Conservation (phyloP, 768 basidiomycete genomes). For the Suillus fuscotomentosus region DNA sequence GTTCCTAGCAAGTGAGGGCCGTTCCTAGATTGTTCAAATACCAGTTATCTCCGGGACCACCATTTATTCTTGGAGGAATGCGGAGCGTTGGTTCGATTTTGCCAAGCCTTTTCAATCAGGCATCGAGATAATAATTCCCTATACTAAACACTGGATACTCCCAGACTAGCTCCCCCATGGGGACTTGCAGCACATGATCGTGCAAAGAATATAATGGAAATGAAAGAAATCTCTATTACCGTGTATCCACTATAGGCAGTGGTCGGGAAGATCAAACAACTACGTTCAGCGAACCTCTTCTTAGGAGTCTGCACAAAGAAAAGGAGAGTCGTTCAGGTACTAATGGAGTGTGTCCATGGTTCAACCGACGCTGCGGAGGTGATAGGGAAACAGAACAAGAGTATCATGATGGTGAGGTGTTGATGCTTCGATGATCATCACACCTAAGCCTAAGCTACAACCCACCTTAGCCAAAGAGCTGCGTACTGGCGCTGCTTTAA, state of each 20-base stretch:
- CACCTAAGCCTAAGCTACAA: background rate
- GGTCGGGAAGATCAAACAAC: slow-evolving; percentile 19
- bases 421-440: background rate
- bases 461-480: background rate
- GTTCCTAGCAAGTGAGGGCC: no score
- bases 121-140: slow-evolving; percentile 10
- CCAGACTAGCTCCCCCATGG: slow-evolving; percentile 25
- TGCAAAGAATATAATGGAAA: no score
- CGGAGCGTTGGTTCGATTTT: slow-evolving; percentile 30
- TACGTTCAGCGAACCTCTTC: background rate
- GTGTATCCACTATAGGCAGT: background rate
- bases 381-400: background rate
- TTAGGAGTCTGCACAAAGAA: background rate
- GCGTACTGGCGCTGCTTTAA: slow-evolving; percentile 38
- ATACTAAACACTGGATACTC: slow-evolving; percentile 33
- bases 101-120: slow-evolving; percentile 15
- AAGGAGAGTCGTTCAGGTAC: background rate
- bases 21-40: no score
- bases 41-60: slow-evolving; percentile 18
- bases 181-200: slow-evolving; percentile 22
- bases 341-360: background rate
- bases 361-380: background rate
- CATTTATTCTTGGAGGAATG: slow-evolving; percentile 28
- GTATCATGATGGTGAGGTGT: background rate
- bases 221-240: background rate